A percentile compares a stretch with the other conserved stretches of the same genome.
These are phyloP conservation scores for Flaveria bidentis DNA, from an alignment of 129 eudicot species.

Conservation along the genomic window DNA sequence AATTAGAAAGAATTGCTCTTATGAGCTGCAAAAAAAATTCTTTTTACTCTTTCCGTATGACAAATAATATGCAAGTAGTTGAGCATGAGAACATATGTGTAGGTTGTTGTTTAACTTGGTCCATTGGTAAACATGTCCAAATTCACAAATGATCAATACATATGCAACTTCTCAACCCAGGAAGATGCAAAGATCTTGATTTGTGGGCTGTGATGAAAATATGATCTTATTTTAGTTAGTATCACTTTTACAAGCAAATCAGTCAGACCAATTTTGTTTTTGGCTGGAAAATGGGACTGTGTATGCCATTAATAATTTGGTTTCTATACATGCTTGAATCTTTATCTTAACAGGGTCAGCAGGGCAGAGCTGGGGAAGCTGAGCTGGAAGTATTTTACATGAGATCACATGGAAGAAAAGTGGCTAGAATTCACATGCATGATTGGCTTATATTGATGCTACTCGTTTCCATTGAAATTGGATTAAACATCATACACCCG, in stretches of 20 bases:
- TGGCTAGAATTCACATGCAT: slow-evolving; percentile 64
- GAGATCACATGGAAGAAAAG: slow-evolving; percentile 56
- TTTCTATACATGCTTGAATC: background rate
- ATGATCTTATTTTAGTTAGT: background rate
- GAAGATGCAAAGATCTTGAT: background rate
- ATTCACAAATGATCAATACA: background rate
- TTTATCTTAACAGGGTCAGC: slow-evolving; percentile 33
- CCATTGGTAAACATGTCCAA: background rate
- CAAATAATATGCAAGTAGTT: background rate
- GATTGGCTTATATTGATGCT: slow-evolving; percentile 79
- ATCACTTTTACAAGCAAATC: background rate
- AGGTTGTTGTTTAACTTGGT: background rate
- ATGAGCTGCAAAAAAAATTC: background rate
- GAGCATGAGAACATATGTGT: background rate
- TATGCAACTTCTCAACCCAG: background rate
- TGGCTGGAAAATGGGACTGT: background rate
- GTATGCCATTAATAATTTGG: background rate
- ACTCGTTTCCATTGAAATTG: slow-evolving; percentile 53
- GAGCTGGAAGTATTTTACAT: slow-evolving; percentile 55
- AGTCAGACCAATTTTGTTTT: background rate
- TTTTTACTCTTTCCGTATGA: slow-evolving; percentile 2
- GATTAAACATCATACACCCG: slow-evolving; percentile 59
- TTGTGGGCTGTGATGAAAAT: background rate
- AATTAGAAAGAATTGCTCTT: slow-evolving; percentile 1
- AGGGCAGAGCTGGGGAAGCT: slow-evolving; percentile 47